Percentiles rank a stretch among this genome's conserved stretches.
Evolutionary conservation across 1,284 basidiomycete species (phyloP).

Genomic region (Inonotus hispidus): DNA sequence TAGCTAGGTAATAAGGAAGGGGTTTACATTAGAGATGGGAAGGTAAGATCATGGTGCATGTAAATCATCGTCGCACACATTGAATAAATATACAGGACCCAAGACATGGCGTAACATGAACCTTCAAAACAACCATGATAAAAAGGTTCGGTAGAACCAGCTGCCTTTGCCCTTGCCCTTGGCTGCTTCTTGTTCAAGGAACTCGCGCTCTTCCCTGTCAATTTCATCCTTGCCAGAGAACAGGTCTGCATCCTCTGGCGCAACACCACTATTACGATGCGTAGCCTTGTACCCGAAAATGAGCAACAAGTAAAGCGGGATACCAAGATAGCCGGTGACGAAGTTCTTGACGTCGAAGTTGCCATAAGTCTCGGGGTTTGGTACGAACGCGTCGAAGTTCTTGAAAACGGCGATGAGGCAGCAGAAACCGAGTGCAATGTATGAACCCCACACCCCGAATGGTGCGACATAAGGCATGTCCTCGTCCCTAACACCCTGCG

Average conservation of each 20-base stretch:
- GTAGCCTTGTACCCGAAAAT: constrained; percentile 14
- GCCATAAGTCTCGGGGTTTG: constrained; percentile 3
- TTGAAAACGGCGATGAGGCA: constrained; percentile 61
- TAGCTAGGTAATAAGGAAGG: background rate
- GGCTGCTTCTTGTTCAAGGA: constrained; percentile 26
- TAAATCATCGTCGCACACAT: background rate
- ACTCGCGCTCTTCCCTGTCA: constrained; percentile 14
- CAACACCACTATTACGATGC: background rate
- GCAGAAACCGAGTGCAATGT: constrained; percentile 56
- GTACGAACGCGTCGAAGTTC: constrained; percentile 55
- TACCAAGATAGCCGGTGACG: constrained; percentile 16
- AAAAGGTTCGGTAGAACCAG: constrained; percentile 12
- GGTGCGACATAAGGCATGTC: constrained; percentile 66
- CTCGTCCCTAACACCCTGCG: constrained; percentile 59
- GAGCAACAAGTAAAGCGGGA: constrained; percentile 13
- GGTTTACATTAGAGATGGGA: background rate
- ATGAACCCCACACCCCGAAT: constrained; percentile 57
- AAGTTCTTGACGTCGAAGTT: constrained; percentile 14
- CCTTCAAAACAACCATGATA: constrained; percentile 14
- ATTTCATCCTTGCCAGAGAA: constrained; percentile 16
- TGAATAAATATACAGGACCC: background rate
- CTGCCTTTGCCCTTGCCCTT: background rate
- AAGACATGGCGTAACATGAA: background rate
- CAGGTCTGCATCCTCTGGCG: constrained; percentile 13
- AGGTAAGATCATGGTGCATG: background rate